Base-by-base conservation (phyloP, 2,329 filamentous ascomycete genomes). In the Alternaria incomplexa region DNA sequence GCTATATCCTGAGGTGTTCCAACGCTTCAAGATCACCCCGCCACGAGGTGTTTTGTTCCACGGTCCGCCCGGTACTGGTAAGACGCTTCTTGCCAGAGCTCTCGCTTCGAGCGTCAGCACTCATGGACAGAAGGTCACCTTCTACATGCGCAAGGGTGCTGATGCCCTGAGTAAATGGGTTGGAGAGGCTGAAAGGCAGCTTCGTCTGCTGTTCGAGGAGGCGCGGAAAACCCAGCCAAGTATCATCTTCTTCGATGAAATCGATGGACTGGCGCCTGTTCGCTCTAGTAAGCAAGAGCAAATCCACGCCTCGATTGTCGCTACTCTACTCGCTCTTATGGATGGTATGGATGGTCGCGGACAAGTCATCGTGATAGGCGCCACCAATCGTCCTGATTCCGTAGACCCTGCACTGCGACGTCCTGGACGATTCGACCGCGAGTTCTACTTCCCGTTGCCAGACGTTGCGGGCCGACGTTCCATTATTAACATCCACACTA, bases 221-320 rank as follows among this genome's bases (percentile, higher is more conserved):
- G 96, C 96, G 15, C 88, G 95, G 65, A 96, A 93, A 79, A 98
- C 91, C 2, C 96, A 99, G 75, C 96, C 96, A 0, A 98, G 95
- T 79, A 99, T 99, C 80, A 99, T 99, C 79, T 99, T 99, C 84
- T 98, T 99, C 72, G 96, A 99, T 78, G 96, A 99, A 80, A 99
- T 99, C 70, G 96, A 99, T 81, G 96, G 96, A 58, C 85, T 99
- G 67, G 96, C 96, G 3, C 96, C 96, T 55, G 96, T 98, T 32
- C 88, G 96, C 72, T 98, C 96, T 12, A 97, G 95, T 81, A 98
- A 98, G 80, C 95, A 98, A 81, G 96, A 99, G 78, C 96, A 99
- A 81, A 98, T 98, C 63, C 96, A 99, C 80, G 93, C 96, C 6
- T 98, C 95, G 3, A 99, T 99, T 57, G 84, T 85, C 17, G 82